Base-by-base conservation (phyloP, 2,329 filamentous ascomycete genomes). In the Beauveria bassiana region DNA sequence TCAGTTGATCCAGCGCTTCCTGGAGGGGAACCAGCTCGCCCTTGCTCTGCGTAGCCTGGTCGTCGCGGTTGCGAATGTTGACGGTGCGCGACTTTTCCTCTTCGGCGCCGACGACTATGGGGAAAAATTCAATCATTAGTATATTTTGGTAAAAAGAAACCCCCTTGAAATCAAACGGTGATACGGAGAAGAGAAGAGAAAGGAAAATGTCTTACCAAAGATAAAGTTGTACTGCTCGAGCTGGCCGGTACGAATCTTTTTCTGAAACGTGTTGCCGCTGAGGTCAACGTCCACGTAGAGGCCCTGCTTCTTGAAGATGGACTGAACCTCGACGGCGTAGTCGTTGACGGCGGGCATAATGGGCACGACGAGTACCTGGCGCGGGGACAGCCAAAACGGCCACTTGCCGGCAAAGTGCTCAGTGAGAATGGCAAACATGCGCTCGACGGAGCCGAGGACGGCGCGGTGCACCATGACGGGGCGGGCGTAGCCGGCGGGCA, bases 391-490 rank as follows among this genome's bases (percentile, higher is more conserved):
- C 90, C 90, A 95, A 81, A 93, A 91, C 1, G 90, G 90, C 90
- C 90, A 95, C 78, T 92, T 92, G 68, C 90, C 90, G 60, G 82
- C 90, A 72, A 91, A 93, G 75, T 93, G 90, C 79, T 95, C 90
- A 51, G 85, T 90, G 64, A 93, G 80, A 66, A 93, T 91, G 66
- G 85, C 90, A 70, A 90, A 81, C 75, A 84, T 83, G 62, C 81
- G 77, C 74, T 84, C 81, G 72, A 92, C 82, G 74, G 88, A 82
- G 72, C 89, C 88, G 69, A 86, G 82, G 66, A 95, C 90, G 65
- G 90, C 90, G 68, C 90, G 87, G 75, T 95, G 90, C 63, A 95
- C 90, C 85, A 95, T 93, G 72, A 95, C 90, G 20, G 90, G 90
- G 28, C 90, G 85, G 22, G 88, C 86, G 70, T 88, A 92, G 65